phyloP scores from a whole-genome alignment of 345 rosid genomes.

The Reutealis trisperma region DNA sequence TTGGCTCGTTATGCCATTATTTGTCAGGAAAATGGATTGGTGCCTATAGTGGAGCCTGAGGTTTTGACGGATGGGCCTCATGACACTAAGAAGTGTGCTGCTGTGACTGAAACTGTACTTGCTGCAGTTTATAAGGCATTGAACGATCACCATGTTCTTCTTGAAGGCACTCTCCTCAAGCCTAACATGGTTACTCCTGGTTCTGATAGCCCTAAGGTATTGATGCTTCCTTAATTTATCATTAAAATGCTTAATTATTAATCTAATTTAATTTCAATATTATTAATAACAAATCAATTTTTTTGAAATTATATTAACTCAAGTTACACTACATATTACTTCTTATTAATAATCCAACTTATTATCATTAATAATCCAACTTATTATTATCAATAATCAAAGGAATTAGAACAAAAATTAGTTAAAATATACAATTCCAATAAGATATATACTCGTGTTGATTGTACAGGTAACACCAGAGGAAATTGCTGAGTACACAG shows the following conservation, averaged over 20 bases:
- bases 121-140: constrained; percentile 92
- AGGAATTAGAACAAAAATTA: too few relatives aligned
- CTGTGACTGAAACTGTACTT: constrained; percentile 76
- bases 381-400: too few relatives aligned
- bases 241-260: too few relatives aligned
- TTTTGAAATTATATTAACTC: too few relatives aligned
- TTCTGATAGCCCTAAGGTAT: constrained; percentile 82
- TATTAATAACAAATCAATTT: too few relatives aligned
- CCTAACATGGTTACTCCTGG: constrained; percentile 99
- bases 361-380: too few relatives aligned
- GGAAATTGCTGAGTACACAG: constrained; percentile 74
- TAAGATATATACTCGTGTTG: neutral
- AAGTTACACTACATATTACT: too few relatives aligned
- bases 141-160: constrained; percentile 91
- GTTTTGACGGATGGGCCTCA: constrained; percentile 81
- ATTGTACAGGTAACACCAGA: constrained; percentile 54
- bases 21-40: constrained; percentile 93
- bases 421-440: too few relatives aligned
- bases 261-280: too few relatives aligned
- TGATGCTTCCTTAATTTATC: too few relatives aligned
- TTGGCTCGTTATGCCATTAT: constrained; percentile 92
- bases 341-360: too few relatives aligned
- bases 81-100: constrained; percentile 81
- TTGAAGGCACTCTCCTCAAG: constrained; percentile 93
- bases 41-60: constrained; percentile 94